Conservation (phyloP, 192 early-diverging fungal species). For the Coemansia sp. region DNA sequence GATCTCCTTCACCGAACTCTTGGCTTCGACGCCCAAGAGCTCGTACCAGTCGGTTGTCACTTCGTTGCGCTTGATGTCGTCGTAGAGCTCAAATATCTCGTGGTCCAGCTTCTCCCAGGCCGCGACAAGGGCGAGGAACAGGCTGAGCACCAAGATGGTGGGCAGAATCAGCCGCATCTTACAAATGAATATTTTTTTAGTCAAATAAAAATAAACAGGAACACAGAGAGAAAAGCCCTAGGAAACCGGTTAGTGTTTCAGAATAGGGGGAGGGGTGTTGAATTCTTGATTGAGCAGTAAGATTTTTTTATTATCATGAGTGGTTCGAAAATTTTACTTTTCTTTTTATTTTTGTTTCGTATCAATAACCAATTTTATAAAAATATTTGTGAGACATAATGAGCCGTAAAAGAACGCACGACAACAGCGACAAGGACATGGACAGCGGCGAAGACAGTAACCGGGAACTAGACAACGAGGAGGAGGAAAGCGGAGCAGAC, state of each 20-base stretch:
- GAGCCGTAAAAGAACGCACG: constrained; percentile 26
- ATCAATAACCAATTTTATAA: no score
- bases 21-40: constrained; percentile 58
- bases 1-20: constrained; percentile 59
- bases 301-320: neutral
- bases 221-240: neutral
- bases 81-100: constrained; percentile 82
- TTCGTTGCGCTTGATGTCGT: constrained; percentile 66
- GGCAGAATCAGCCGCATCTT: constrained; percentile 10
- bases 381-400: constrained; percentile 6
- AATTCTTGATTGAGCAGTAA: neutral
- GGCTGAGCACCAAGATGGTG: constrained; percentile 7
- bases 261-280: neutral
- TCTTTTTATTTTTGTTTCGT: neutral
- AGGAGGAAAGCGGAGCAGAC: constrained; percentile 4
- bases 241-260: neutral
- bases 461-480: neutral
- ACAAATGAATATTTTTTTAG: no score
- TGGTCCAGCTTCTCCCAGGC: constrained; percentile 66
- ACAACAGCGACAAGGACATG: constrained; percentile 11
- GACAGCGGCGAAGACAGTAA: constrained; percentile 8
- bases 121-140: neutral
- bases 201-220: neutral
- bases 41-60: constrained; percentile 64
- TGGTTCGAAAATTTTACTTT: neutral